phyloP scores from a whole-genome alignment of 805 yeast species.

The Candida nonsorbophila region DNA sequence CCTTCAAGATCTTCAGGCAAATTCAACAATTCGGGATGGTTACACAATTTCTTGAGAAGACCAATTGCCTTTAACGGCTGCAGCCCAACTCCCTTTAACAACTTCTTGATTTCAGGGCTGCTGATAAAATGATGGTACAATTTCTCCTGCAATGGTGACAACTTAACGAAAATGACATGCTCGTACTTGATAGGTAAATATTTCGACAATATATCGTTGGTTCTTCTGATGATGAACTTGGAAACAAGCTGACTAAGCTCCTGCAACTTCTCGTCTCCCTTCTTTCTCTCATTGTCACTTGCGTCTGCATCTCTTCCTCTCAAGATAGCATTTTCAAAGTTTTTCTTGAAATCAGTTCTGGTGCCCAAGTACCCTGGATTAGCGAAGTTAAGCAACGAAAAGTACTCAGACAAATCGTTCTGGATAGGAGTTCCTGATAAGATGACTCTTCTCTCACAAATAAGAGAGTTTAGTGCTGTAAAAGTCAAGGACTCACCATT shows the following conservation, averaged over 20 bases:
- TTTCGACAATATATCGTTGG: conserved; percentile 90
- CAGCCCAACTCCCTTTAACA: conserved; percentile 63
- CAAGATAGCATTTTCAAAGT: conserved; percentile 75
- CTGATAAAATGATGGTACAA: conserved; percentile 72
- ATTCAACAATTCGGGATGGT: conserved; percentile 82
- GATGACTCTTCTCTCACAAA: conserved; percentile 84
- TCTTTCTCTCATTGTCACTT: conserved; percentile 64
- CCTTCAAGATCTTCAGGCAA: conserved; percentile 79
- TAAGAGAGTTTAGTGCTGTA: conserved; percentile 76
- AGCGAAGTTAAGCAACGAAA: conserved; percentile 83
- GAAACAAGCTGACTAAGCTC: conserved; percentile 76
- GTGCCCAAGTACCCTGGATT: conserved; percentile 92
- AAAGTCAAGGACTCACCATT: conserved; percentile 90
- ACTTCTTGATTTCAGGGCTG: conserved; percentile 68
- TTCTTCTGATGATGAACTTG: conserved; percentile 87
- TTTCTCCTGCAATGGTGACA: conserved; percentile 69
- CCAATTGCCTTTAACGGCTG: conserved; percentile 92
- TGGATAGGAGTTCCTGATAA: conserved; percentile 96
- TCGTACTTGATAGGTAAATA: conserved; percentile 95
- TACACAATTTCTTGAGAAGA: conserved; percentile 81
- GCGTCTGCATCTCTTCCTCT: conserved; percentile 89
- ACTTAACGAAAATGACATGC: conserved; percentile 88
- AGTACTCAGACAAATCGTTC: conserved; percentile 90
- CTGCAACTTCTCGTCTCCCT: conserved; percentile 63
- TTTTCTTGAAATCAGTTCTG: conserved; percentile 74